Evolutionary conservation across 345 rosid genomes (phyloP).

Genomic region (Gossypium ekmanianum): DNA sequence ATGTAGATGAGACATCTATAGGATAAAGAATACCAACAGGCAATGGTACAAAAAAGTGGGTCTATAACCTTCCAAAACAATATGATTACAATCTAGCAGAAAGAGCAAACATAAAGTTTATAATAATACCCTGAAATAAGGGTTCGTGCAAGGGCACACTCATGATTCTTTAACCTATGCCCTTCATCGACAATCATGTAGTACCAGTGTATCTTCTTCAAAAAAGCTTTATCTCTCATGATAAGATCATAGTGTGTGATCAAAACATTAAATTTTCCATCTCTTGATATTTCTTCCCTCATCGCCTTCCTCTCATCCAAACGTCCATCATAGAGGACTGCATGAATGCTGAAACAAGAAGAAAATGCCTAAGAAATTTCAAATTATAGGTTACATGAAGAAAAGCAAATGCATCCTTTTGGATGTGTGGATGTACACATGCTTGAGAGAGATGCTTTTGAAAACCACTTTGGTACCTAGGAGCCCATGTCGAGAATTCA

Average conservation of each 20-base stretch:
- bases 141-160: slow-evolving; percentile 88
- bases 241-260: slow-evolving; percentile 96
- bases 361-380: slow-evolving; percentile 23
- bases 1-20: neutral
- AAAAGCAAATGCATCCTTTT: neutral
- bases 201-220: slow-evolving; percentile 87
- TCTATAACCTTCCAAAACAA: neutral
- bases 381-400: neutral
- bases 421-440: neutral
- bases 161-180: slow-evolving; percentile 94
- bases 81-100: neutral
- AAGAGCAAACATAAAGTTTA: slow-evolving; percentile 1
- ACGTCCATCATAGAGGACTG: slow-evolving; percentile 96
- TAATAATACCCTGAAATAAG: slow-evolving; percentile 68
- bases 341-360: slow-evolving; percentile 61
- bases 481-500: slow-evolving; percentile 94
- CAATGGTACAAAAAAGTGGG: neutral
- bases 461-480: slow-evolving; percentile 43
- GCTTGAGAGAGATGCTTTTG: neutral
- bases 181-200: slow-evolving; percentile 99
- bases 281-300: slow-evolving; percentile 68
- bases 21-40: slow-evolving; percentile 7
- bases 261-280: slow-evolving; percentile 70
- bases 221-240: slow-evolving; percentile 92
- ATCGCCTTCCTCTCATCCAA: slow-evolving; percentile 87